A percentile compares a stretch with the other conserved stretches of the same genome.
Evolutionary conservation across 495 filamentous ascomycete species (phyloP).

Genomic region (Niebla homalea): DNA sequence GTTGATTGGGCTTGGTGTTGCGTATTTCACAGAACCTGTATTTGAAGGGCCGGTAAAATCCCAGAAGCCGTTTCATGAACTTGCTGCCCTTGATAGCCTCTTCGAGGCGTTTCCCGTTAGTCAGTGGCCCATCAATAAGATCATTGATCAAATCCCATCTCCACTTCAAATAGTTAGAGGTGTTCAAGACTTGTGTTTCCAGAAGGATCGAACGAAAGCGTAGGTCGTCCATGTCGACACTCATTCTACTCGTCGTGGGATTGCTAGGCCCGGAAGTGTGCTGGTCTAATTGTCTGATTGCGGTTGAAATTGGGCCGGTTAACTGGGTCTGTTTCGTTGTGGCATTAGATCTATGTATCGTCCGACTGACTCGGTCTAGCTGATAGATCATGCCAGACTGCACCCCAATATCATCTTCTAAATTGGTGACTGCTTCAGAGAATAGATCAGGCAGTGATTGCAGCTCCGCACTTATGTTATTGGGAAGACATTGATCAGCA

Average conservation of each 20-base stretch:
- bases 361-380: constrained; percentile 92
- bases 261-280: constrained; percentile 33
- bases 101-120: constrained; percentile 82
- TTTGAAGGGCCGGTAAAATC: constrained; percentile 94
- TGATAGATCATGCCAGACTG: constrained; percentile 87
- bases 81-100: constrained; percentile 92
- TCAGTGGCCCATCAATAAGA: constrained; percentile 84
- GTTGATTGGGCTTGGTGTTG: constrained; percentile 84
- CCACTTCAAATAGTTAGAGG: constrained; percentile 85
- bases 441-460: constrained; percentile 80
- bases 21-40: constrained; percentile 77
- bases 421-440: constrained; percentile 55
- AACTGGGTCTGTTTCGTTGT: constrained; percentile 25
- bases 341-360: constrained; percentile 63
- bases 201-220: constrained; percentile 74
- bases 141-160: constrained; percentile 86
- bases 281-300: constrained; percentile 7
- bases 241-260: constrained; percentile 56
- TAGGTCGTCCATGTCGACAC: constrained; percentile 69
- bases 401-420: constrained; percentile 56
- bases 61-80: constrained; percentile 85
- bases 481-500: constrained; percentile 71
- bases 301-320: constrained; percentile 11
- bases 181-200: constrained; percentile 75
- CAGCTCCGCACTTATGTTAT: constrained; percentile 59